Evolutionary conservation across 2,329 filamentous ascomycete species (phyloP), one percentile per base, ranked within the genome.

Genomic region (Periconia sp.): DNA sequence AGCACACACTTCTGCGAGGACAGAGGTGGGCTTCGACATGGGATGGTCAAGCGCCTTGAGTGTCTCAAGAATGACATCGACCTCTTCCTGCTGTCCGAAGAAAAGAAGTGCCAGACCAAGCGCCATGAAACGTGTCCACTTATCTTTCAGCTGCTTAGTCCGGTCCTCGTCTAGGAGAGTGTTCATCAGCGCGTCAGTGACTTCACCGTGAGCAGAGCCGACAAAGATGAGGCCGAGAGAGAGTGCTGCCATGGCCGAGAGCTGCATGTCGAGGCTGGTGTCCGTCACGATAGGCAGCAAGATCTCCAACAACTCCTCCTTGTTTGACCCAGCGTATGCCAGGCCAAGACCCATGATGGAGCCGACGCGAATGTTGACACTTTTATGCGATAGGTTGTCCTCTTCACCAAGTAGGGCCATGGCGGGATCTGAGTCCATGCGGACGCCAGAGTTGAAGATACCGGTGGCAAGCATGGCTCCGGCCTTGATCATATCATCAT

Each of bases 71-170:
- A 97, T 92, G 44, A 97, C 92, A 62, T 99, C 94, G n/a, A 97
- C 94, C 70, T 97, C 92, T 71, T 99, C 94, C 73, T 99, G 94
- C 53, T 90, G 87, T 26, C 94, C 94, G 60, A 99, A 97, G 81
- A 91, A 99, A 19, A 99, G 79, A 18, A 99, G 81, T 2, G 92
- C 94, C 50, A 99, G 81, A 53, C 94, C 94, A 29, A 99, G 85
- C 15, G 89, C 92, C 76, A 99, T 87, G 76, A 99, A 99, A 13
- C 94, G 86, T 22, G 92, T 94, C 94, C 94, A 99, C 74, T 97
- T 99, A 74, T 97, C 90, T 57, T 95, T 96, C 48, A 99, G 78
- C 69, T 96, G 92, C 63, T 83, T 86, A 73, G 88, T 87, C 43
- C 92, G 85, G 47, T 97, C 92, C 45, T 97, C 92, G 56, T 99